phyloP scores from a whole-genome alignment of 345 rosid genomes.

The Mangifera indica region DNA sequence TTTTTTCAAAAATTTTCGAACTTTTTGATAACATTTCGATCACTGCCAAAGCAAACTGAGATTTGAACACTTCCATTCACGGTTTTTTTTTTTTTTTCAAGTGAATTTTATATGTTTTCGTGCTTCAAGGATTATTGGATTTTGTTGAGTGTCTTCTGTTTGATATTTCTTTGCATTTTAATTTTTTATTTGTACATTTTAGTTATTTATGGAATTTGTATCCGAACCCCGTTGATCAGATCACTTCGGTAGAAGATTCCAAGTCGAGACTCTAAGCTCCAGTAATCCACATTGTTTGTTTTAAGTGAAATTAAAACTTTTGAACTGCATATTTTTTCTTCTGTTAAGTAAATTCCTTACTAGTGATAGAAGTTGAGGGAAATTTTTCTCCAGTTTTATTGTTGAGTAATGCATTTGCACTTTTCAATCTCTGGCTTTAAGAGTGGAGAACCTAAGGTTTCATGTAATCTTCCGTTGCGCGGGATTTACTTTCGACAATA shows the following conservation, averaged over 20 bases:
- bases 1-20: not conserved
- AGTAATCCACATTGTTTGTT: not conserved
- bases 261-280: conserved; percentile 16
- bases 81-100: conserved; percentile 16
- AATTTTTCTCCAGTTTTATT: not conserved
- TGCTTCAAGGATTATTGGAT: not conserved
- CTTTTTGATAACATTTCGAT: not conserved
- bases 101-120: not conserved
- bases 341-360: too few relatives aligned
- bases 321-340: too few relatives aligned
- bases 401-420: not conserved
- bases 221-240: not conserved
- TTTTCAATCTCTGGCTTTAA: conserved; percentile 2
- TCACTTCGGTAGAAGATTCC: not conserved
- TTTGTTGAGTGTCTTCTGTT: too few relatives aligned
- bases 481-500: conserved; percentile 25
- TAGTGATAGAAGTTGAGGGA: too few relatives aligned
- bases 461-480: conserved; percentile 4
- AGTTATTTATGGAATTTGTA: not conserved
- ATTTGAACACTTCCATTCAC: conserved; percentile 12
- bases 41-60: not conserved
- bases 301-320: not conserved
- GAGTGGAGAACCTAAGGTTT: conserved; percentile 18
- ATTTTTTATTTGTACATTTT: not conserved
- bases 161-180: not conserved